These are phyloP conservation scores for Calocybe gangraenosa DNA, from an alignment of 768 basidiomycete genomes.

Conservation along the genomic window DNA sequence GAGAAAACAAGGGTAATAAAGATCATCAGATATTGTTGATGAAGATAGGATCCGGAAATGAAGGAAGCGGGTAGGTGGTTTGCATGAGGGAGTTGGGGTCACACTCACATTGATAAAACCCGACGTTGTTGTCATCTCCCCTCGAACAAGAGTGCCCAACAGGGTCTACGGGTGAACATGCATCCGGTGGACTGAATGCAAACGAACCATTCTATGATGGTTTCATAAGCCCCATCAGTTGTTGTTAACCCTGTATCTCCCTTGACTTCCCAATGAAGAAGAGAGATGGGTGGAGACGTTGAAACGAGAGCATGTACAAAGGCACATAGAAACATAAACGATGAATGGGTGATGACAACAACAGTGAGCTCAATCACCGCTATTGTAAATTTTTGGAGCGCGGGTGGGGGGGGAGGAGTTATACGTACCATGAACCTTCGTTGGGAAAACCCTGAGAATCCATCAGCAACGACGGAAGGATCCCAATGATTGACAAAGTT, in stretches of 20 bases:
- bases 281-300: too few species aligned
- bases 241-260: too few species aligned
- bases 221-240: not conserved
- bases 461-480: constrained; percentile 37
- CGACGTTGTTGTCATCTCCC: constrained; percentile 45
- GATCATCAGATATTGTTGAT: too few species aligned
- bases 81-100: too few species aligned
- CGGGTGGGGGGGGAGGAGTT: not conserved
- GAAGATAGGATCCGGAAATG: too few species aligned
- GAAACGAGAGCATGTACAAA: too few species aligned
- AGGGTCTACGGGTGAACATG: constrained; percentile 47
- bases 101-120: constrained; percentile 47
- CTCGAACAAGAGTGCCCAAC: constrained; percentile 43
- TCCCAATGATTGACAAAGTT: constrained; percentile 51
- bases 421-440: constrained; percentile 34
- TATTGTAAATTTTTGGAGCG: not conserved
- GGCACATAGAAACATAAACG: too few species aligned
- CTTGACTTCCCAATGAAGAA: too few species aligned
- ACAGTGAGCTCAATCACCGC: too few species aligned
- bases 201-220: constrained; percentile 42
- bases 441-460: constrained; percentile 45
- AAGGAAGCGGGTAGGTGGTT: too few species aligned
- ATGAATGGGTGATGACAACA: too few species aligned
- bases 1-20: too few species aligned
- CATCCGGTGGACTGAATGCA: constrained; percentile 44